Evolutionary conservation across 306 rosid genomes (phyloP), one percentile per base, ranked within the genome.

Genomic region (Ochetophila trinervis): DNA sequence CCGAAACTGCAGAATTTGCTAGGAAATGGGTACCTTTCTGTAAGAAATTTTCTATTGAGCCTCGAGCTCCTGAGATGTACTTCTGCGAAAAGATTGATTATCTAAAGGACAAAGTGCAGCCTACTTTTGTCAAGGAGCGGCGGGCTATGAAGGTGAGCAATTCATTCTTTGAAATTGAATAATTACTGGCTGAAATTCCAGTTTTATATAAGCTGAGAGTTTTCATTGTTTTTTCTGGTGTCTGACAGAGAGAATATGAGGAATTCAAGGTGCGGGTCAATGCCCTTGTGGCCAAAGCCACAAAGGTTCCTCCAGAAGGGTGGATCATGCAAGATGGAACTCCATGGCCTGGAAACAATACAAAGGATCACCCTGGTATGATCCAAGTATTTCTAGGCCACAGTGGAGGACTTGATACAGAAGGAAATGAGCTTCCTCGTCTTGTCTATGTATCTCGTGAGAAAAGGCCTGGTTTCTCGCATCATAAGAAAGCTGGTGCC

Each of bases 251-350:
- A 87, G 97, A 91, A 60, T 91, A 91, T 60, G 97, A 91, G 75
- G 97, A 91, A 67, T 88, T 91, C 75, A 91, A 91, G 87, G 91
- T 91, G 32, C 83, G 96, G 69, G 52, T 88, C 65, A 91, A 91
- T 62, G 95, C 91, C 45, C 88, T 86, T n/a, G 97, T 91, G 63
- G 97, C 97, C 19, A 91, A 91, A 79, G 97, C 97, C 23, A 53
- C 77, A 52, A 91, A 91, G 81, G 85, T 83, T 77, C 97, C 97
- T 15, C 65, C 83, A 21, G 96, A 89, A 80, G 97, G 97, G 53
- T 91, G 97, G 97, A 91, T 91, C 53, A 91, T 91, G 97, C 95
- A 91, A 83, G 97, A 91, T 76, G 97, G 97, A 74, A 91, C 96
- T 63, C 97, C 97, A 55, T 91, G 97, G 97, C 97, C 97, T 0